phyloP scores from a whole-genome alignment of 169 alveolate genomes.

The Eimeria praecox region DNA sequence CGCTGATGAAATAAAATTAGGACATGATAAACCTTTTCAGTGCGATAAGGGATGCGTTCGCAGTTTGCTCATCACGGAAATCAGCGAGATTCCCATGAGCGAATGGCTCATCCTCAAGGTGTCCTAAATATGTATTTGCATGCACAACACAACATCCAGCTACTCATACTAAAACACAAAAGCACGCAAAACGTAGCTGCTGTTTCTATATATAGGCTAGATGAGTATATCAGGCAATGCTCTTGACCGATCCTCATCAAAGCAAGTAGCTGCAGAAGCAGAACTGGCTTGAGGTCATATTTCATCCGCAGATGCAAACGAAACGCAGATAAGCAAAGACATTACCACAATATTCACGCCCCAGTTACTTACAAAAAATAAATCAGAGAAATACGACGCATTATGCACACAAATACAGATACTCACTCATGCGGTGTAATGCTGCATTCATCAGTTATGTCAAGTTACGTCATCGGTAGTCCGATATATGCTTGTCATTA shows the following conservation, averaged over 20 bases:
- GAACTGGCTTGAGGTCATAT: slow-evolving; percentile 66
- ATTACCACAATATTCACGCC: background rate
- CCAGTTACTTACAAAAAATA: background rate
- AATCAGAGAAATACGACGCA: background rate
- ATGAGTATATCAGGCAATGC: background rate
- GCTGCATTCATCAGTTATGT: slow-evolving; percentile 40
- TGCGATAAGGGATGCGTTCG: slow-evolving; percentile 75
- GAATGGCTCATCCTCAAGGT: slow-evolving; percentile 53
- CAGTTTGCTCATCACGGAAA: slow-evolving; percentile 69
- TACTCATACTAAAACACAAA: background rate
- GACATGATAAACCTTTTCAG: background rate
- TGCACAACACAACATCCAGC: background rate
- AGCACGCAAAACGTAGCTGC: background rate
- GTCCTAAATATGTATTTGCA: background rate
- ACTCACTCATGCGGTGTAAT: background rate
- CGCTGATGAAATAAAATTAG: background rate
- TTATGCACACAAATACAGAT: background rate
- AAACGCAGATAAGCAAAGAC: background rate
- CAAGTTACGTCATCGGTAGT: slow-evolving; percentile 6
- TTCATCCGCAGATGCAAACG: background rate
- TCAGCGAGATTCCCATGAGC: slow-evolving; percentile 75
- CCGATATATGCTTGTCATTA: slow-evolving; percentile 66
- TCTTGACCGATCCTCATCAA: slow-evolving; percentile 51
- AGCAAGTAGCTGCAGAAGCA: slow-evolving; percentile 71
- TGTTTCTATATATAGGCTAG: background rate